phyloP scores from a whole-genome alignment of 352 stramenopile genomes.

The Phytophthora podocarpi region DNA sequence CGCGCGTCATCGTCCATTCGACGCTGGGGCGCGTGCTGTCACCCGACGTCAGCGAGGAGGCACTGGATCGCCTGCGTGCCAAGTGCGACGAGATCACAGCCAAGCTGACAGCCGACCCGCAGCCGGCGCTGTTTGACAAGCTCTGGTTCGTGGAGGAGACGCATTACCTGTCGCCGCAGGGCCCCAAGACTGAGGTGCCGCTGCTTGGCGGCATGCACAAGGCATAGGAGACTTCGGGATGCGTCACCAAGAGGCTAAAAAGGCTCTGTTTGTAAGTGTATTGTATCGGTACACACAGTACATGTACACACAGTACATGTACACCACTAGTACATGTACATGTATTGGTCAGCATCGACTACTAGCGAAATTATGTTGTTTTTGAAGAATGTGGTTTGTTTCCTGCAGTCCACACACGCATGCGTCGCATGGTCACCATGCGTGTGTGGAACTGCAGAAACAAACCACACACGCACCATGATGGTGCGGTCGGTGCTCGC shows the following conservation, averaged over 20 bases:
- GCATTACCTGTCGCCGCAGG: constrained; percentile 61
- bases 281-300: too few relatives aligned
- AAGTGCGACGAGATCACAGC: constrained; percentile 64
- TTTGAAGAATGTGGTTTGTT: too few relatives aligned
- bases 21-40: constrained; percentile 65
- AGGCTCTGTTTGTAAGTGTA: too few relatives aligned
- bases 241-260: too few relatives aligned
- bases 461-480: too few relatives aligned
- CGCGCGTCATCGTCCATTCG: constrained; percentile 69
- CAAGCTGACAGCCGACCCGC: constrained; percentile 28
- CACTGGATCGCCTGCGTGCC: constrained; percentile 40
- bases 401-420: too few relatives aligned
- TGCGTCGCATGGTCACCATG: too few relatives aligned
- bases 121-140: constrained; percentile 45
- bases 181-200: constrained; percentile 48
- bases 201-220: constrained; percentile 33
- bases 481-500: too few relatives aligned
- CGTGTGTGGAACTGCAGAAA: too few relatives aligned
- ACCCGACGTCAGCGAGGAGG: constrained; percentile 41
- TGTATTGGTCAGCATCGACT: background rate
- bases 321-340: too few relatives aligned
- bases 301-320: too few relatives aligned
- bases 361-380: constrained; percentile 1
- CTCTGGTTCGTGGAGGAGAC: constrained; percentile 81
- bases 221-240: background rate